Evolutionary conservation across 2,329 filamentous ascomycete species (phyloP).

Genomic region (Colletotrichum phormii): DNA sequence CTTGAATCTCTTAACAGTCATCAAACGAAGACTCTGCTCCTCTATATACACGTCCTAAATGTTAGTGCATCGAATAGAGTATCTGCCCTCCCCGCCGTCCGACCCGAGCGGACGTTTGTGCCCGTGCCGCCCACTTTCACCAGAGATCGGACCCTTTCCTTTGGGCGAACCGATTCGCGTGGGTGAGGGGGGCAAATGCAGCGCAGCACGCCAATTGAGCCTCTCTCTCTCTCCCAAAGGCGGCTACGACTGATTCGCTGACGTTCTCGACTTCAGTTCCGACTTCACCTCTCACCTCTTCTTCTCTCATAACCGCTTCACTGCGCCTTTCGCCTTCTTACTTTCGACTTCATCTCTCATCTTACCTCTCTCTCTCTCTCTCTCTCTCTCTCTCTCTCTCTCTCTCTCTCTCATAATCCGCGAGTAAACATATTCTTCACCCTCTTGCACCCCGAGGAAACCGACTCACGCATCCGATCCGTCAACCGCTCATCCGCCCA

Average conservation of each 20-base stretch:
- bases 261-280: conserved; percentile 27
- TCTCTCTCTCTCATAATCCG: no score
- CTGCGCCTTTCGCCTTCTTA: neutral
- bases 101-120: neutral
- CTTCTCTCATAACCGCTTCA: neutral
- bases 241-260: conserved; percentile 24
- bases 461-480: neutral
- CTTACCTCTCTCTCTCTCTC: neutral
- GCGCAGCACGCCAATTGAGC: conserved; percentile 25
- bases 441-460: neutral
- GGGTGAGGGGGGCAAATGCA: neutral
- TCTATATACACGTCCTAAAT: neutral
- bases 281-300: neutral
- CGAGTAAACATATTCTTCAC: neutral
- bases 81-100: neutral
- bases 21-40: neutral
- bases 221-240: conserved; percentile 17
- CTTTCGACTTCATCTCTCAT: neutral
- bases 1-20: no score
- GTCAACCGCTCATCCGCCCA: no score
- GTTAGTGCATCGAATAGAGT: neutral
- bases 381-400: no score
- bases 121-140: neutral
- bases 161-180: neutral
- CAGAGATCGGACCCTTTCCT: conserved; percentile 1